Evolutionary conservation across 352 stramenopile genomes (phyloP), one percentile per base, ranked within the genome.

Genomic region (Blastocystis sp.): DNA sequence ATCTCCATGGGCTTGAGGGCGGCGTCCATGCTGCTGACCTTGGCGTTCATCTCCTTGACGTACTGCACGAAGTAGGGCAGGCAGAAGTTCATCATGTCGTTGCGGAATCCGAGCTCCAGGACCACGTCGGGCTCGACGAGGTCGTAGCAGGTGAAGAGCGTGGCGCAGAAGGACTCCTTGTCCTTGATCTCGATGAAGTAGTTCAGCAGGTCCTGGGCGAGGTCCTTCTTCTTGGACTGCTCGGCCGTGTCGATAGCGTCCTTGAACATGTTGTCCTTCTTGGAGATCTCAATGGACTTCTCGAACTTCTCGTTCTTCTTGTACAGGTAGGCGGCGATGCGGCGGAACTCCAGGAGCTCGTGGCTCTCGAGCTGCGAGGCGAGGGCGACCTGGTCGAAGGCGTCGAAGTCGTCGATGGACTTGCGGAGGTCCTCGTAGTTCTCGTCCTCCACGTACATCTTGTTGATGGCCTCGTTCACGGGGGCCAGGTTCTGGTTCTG

Each of bases 21-120:
- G n/a, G 45, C 34, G 42, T 98, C 94, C 60, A 99, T 91, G 10
- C 91, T 92, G 90, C 97, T 94, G 19, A 99, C 92, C 90, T 97
- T 95, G 19, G 97, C 94, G 91, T 95, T 93, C 70, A 98, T 91
- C 91, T 98, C 96, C 89, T 97, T 96, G 79, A 99, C 93, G 82
- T 97, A 98, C 92, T 99, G 97, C 90, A 99, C 98, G 92, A 99
- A 95, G 94, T 98, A 99, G 45, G 97, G 97, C 96, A 99, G 99
- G 64, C 98, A 95, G 90, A 98, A 99, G 92, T 99, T 95, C 34
- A 95, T 94, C 92, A 99, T 98, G 77, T 96, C 95, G 90, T 99
- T 97, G 89, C 97, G 94, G 96, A 96, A 99, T 59, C 96, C 97
- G 54, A 99, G 93, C 91, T 99, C 97, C 64, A 99, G 90, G 10